These are phyloP conservation scores for Taphrina deformans DNA, from an alignment of 1,139 yeast genomes.

Conservation along the genomic window DNA sequence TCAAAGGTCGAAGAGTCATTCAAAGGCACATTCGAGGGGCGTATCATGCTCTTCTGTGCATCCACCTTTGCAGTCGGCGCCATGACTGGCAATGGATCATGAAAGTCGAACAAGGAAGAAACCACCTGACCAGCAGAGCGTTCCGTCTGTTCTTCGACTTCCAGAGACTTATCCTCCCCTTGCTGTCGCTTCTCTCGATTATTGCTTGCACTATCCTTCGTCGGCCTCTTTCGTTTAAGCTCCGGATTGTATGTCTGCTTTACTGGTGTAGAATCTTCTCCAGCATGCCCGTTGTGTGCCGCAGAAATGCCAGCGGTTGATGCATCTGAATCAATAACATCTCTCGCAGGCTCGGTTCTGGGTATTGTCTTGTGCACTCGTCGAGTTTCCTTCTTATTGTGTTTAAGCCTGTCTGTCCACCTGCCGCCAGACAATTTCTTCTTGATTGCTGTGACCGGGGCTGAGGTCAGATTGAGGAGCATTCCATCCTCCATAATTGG, in stretches of 20 bases:
- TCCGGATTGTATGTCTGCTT: neutral
- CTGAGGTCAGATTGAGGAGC: conserved; percentile 19
- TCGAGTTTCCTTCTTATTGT: conserved; percentile 40
- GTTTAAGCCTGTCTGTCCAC: conserved; percentile 64
- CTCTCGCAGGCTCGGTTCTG: neutral
- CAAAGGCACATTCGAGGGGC: conserved; percentile 80
- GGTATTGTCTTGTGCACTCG: conserved; percentile 30
- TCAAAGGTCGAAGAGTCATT: conserved; percentile 65
- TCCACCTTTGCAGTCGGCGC: conserved; percentile 44
- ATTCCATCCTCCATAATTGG: conserved; percentile 26
- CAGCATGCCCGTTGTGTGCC: neutral
- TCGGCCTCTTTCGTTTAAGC: conserved; percentile 14
- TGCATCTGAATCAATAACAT: too few species aligned
- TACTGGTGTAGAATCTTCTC: neutral
- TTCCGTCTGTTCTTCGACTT: neutral
- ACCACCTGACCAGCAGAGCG: conserved; percentile 49
- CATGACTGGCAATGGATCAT: conserved; percentile 47
- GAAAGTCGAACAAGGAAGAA: conserved; percentile 83
- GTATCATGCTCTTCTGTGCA: conserved; percentile 38
- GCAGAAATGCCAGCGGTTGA: neutral
- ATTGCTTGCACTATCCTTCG: conserved; percentile 1
- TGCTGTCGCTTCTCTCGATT: neutral
- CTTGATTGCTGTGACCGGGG: conserved; percentile 7
- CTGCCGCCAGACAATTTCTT: conserved; percentile 35
- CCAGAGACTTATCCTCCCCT: neutral